These are phyloP conservation scores for Inga laurina DNA, from an alignment of 306 rosid species.

Conservation along the genomic window DNA sequence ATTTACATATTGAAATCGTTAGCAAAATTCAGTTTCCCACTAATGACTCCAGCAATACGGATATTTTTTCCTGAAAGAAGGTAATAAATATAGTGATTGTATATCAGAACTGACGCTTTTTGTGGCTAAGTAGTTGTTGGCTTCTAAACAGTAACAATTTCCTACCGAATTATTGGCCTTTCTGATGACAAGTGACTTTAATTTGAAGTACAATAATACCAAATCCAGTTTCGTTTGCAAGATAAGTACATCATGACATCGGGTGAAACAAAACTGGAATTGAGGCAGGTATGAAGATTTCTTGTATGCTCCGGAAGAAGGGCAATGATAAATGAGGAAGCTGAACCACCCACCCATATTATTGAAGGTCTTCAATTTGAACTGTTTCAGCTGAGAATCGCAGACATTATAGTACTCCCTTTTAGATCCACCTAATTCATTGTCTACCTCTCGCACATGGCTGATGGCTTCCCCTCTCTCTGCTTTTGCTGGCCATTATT, in stretches of 20 bases:
- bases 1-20: neutral
- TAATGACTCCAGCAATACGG: neutral
- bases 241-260: neutral
- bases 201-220: neutral
- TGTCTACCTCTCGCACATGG: conserved; percentile 32
- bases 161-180: neutral
- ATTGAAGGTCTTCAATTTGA: neutral
- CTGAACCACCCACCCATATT: conserved; percentile 4
- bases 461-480: neutral
- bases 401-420: neutral
- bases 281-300: neutral
- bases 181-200: neutral
- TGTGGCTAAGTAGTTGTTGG: neutral
- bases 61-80: neutral
- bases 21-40: neutral
- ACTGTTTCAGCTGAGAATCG: neutral
- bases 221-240: too few relatives aligned
- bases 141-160: too few relatives aligned
- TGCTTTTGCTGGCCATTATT: conserved; percentile 42
- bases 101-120: neutral
- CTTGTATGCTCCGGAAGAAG: neutral
- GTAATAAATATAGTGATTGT: neutral
- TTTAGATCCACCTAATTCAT: conserved; percentile 17
- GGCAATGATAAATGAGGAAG: neutral
- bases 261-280: neutral